These are phyloP conservation scores for Sugiyamaella americana DNA, from an alignment of 805 yeast genomes.

Conservation along the genomic window DNA sequence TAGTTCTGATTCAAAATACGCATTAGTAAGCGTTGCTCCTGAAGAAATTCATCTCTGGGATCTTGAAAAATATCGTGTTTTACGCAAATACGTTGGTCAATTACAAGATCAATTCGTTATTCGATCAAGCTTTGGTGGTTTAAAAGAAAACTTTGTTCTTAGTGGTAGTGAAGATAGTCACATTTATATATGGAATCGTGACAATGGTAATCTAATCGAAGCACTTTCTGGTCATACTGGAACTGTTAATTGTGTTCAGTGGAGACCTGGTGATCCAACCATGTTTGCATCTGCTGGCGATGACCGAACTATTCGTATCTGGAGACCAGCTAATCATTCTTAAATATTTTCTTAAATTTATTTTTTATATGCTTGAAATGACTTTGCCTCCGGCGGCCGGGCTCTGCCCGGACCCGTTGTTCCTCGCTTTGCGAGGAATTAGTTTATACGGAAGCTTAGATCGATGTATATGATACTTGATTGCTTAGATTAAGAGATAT, in stretches of 20 bases:
- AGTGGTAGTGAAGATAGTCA: slow-evolving; percentile 81
- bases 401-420: too few species aligned
- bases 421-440: too few species aligned
- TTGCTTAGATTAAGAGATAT: too few species aligned
- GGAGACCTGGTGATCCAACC: slow-evolving; percentile 47
- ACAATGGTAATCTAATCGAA: slow-evolving; percentile 59
- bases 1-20: slow-evolving; percentile 49
- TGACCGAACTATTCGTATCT: slow-evolving; percentile 59
- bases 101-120: slow-evolving; percentile 64
- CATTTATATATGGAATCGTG: slow-evolving; percentile 71
- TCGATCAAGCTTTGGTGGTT: slow-evolving; percentile 71
- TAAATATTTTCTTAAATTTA: too few species aligned
- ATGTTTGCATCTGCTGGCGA: slow-evolving; percentile 84
- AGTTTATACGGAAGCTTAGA: too few species aligned
- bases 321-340: slow-evolving; percentile 22
- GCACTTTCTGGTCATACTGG: slow-evolving; percentile 58
- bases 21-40: slow-evolving; percentile 60
- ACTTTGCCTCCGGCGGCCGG: too few species aligned
- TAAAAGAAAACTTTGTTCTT: slow-evolving; percentile 60
- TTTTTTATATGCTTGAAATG: too few species aligned
- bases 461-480: too few species aligned
- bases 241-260: slow-evolving; percentile 71
- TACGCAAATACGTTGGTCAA: slow-evolving; percentile 65
- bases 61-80: slow-evolving; percentile 48
- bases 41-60: slow-evolving; percentile 84